Evolutionary conservation across 495 filamentous ascomycete genomes (phyloP).

Genomic region (Penicillium angulare): DNA sequence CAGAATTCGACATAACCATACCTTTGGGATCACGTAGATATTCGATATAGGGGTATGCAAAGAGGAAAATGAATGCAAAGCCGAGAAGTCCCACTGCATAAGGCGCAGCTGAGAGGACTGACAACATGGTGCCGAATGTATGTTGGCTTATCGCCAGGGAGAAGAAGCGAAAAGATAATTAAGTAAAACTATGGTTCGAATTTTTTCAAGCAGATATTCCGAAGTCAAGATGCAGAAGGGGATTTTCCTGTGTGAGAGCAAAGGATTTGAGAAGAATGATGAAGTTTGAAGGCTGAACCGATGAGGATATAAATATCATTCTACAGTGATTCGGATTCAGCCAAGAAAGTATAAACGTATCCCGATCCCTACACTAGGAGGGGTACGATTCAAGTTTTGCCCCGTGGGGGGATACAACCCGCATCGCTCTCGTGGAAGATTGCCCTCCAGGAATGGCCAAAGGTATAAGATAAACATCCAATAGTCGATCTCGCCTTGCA

Average conservation of each 20-base stretch:
- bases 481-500: neutral
- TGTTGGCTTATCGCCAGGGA: neutral
- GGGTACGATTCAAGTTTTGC: neutral
- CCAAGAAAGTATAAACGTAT: neutral
- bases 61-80: conserved; percentile 36
- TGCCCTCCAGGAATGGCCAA: neutral
- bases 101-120: conserved; percentile 21
- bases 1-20: conserved; percentile 2
- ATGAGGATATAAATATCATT: conserved; percentile 14
- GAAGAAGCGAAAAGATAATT: neutral
- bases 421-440: neutral
- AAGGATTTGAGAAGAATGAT: neutral
- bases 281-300: neutral
- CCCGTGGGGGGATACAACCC: neutral
- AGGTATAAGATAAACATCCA: neutral
- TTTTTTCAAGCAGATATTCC: neutral
- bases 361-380: neutral
- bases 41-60: conserved; percentile 36
- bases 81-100: conserved; percentile 27
- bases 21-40: conserved; percentile 49
- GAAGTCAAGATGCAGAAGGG: neutral
- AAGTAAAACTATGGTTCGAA: neutral
- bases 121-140: conserved; percentile 18
- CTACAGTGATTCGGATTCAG: neutral
- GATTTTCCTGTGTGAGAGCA: neutral